Conservation (phyloP, 116 monocot genomes). For the Papilionanthe hybrid region DNA sequence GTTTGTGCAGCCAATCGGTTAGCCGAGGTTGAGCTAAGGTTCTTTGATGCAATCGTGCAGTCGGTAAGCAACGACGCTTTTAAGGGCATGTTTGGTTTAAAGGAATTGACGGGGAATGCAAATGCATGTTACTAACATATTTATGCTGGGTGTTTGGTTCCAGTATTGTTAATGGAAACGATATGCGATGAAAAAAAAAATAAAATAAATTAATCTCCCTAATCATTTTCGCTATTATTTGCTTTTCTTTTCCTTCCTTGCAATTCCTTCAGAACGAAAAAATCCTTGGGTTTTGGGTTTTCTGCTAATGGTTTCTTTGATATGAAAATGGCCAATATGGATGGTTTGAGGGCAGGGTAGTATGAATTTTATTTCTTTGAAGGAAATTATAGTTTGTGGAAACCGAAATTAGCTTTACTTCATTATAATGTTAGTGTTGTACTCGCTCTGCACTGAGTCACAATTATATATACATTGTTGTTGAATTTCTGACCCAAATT, state of each 20-base stretch:
- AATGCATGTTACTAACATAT: not conserved
- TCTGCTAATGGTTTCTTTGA: not conserved
- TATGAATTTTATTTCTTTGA: no score
- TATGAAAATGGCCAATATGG: not conserved
- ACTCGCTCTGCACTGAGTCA: no score
- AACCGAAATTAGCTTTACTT: no score
- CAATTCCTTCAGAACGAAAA: no score
- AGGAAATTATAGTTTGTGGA: no score
- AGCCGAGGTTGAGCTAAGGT: constrained; percentile 15
- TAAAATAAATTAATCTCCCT: no score
- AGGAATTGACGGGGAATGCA: not conserved
- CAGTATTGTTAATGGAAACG: not conserved
- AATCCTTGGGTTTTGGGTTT: not conserved
- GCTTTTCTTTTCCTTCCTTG: no score
- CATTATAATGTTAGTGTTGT: no score
- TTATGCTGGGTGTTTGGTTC: not conserved
- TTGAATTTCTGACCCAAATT: no score
- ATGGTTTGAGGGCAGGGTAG: not conserved
- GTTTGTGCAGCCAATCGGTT: constrained; percentile 24
- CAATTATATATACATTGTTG: no score
- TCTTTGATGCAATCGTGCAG: constrained; percentile 35
- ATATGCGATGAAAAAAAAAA: no score
- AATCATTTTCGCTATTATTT: no score
- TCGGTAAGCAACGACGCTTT: not conserved
- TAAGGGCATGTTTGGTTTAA: not conserved